Evolutionary conservation across 164 flowering plant genomes (phyloP).

Genomic region (Tinospora cordifolia): DNA sequence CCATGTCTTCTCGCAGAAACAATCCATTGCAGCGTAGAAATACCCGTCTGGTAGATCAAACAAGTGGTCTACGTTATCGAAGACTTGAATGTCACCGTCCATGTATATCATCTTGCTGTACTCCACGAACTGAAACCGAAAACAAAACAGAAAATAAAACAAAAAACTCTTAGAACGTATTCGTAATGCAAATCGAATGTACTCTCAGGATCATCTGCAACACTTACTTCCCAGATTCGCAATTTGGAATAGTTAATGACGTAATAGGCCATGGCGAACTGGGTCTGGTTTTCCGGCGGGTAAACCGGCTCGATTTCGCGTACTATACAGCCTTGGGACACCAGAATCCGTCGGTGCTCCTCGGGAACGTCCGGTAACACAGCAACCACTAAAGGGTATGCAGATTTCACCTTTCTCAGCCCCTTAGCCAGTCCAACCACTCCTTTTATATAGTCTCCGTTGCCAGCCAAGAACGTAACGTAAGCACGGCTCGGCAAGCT

Average conservation of each 20-base stretch:
- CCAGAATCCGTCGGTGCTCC: conserved; percentile 45
- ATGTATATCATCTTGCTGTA: conserved; percentile 72
- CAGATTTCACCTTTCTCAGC: conserved; percentile 35
- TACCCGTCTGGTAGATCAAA: conserved; percentile 49
- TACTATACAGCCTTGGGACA: conserved; percentile 54
- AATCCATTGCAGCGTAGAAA: conserved; percentile 69
- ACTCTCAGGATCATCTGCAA: not conserved
- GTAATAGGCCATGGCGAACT: conserved; percentile 67
- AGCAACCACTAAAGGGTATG: conserved; percentile 57
- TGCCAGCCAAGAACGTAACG: conserved; percentile 54
- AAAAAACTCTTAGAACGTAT: not conserved
- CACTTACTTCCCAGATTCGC: conserved; percentile 68
- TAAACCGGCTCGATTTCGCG: conserved; percentile 55
- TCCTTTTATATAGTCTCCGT: conserved; percentile 47
- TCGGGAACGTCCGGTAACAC: conserved; percentile 50
- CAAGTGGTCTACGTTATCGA: conserved; percentile 60
- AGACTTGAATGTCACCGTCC: conserved; percentile 80
- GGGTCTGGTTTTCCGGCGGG: conserved; percentile 53
- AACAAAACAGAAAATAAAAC: not conserved
- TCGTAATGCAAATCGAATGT: not conserved
- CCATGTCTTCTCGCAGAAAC: conserved; percentile 77
- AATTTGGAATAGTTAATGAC: conserved; percentile 80
- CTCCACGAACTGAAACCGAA: conserved; percentile 50
- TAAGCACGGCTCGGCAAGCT: conserved; percentile 29
- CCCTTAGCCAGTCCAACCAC: conserved; percentile 59